Base-by-base conservation (phyloP, 2,329 filamentous ascomycete genomes). In the Xenosphaeropsis pyriputrescens region DNA sequence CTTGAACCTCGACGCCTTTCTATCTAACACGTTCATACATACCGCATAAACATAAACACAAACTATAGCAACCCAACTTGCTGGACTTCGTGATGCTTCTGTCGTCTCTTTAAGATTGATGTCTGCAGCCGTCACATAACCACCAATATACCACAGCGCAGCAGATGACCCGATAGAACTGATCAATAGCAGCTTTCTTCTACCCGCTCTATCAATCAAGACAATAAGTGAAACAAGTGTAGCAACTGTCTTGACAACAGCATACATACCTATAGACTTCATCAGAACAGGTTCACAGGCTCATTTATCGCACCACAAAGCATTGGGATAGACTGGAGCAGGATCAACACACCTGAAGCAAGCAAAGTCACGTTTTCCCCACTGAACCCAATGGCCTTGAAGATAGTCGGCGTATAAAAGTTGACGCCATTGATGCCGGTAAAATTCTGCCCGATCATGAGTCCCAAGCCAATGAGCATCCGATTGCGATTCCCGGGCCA, bases 401-500 rank as follows among this genome's bases (percentile, higher is more conserved):
- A 49, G 16, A 49, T 44, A 1, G 37, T 43, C 2, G 44, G 47
- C 1, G 44, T 29, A 41, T 51, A 41, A 37, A 45, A 49, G 37
- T 46, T 45, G 17, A 49, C 37, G 2, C 41, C 42, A 19, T 46
- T 45, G 29, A 44, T 46, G 4, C 44, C 45, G n/a, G 41, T 42
- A 2, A 40, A 29, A 12, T 46, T 44, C 15, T 46, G 43, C 35
- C 40, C 37, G 32, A 44, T 36, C 33, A 47, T 42, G 4, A 60
- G 39, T 60, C 66, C 42, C 48, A 53, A 38, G 59, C 59, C 39
- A 62, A 67, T 48, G 59, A 58, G 47, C 77, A 85, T 56, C 65
- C 80, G 36, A 68, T 93, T 53, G 94, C 89, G 36, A 85, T 95
- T 50, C 95, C 43, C 41, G 11, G 34, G 17, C 13, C 31, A 18